Evolutionary conservation across 176 grass and related monocot species (phyloP).

Genomic region (Chrysopogon serrulatus): DNA sequence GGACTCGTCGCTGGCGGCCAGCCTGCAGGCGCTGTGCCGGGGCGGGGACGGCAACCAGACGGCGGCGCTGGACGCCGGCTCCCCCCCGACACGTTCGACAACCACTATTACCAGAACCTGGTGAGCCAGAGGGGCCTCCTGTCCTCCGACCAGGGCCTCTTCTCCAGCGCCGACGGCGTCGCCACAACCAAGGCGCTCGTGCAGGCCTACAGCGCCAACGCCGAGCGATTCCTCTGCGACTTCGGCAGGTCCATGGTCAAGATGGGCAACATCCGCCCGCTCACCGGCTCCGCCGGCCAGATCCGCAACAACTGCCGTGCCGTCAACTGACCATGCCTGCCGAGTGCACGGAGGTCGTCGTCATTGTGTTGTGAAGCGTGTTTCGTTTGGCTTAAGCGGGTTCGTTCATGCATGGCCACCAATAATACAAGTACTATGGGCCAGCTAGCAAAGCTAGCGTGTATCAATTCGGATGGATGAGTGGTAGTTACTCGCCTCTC

Average conservation of each 20-base stretch:
- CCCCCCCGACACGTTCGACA: slow-evolving; percentile 71
- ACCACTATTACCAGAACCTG: slow-evolving; percentile 88
- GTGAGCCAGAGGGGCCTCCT: slow-evolving; percentile 52
- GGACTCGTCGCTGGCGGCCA: slow-evolving; percentile 55
- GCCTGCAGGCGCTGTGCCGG: slow-evolving; percentile 57
- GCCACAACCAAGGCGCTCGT: slow-evolving; percentile 62
- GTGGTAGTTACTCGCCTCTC: neutral
- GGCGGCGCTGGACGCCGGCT: slow-evolving; percentile 63
- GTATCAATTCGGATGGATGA: neutral
- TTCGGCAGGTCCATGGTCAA: slow-evolving; percentile 68
- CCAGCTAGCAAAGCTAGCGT: neutral
- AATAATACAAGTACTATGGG: neutral
- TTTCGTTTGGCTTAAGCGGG: slow-evolving; percentile 23
- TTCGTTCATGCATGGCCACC: neutral
- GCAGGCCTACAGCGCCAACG: slow-evolving; percentile 44
- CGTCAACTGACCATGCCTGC: slow-evolving; percentile 21
- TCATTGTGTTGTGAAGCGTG: neutral
- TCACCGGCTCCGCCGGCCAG: slow-evolving; percentile 61
- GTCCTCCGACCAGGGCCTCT: slow-evolving; percentile 91
- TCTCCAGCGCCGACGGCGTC: slow-evolving; percentile 51
- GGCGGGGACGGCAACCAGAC: slow-evolving; percentile 73
- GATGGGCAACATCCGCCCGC: slow-evolving; percentile 75
- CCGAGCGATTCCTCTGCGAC: slow-evolving; percentile 57
- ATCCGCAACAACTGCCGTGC: slow-evolving; percentile 63
- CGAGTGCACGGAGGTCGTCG: too few relatives aligned